Evolutionary conservation across 75 land plant species (phyloP), one percentile per base, ranked within the genome.

Genomic region (Picea sitchensis): DNA sequence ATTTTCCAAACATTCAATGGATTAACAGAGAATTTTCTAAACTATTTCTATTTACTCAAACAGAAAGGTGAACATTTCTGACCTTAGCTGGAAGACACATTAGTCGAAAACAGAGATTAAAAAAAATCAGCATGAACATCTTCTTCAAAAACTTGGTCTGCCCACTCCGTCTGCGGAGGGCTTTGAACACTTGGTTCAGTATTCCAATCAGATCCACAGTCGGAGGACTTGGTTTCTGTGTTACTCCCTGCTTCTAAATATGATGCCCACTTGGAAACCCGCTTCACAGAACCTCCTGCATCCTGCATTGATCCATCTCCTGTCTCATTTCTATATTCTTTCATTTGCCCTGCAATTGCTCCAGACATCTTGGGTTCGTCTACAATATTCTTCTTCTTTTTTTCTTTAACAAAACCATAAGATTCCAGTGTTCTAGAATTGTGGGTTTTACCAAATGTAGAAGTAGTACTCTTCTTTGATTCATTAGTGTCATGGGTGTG

Each of bases 251-350:
- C 78, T 13, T 81, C 73, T 71, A 82, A 21, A 65, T 63, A 82
- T 15, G 73, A 76, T 57, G 74, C 58, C 86, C 86, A 78, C 73
- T 80, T 78, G 4, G 82, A 80, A 15, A 65, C 75, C n/a, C 59
- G 38, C 51, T 63, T 67, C 58, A 12, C 44, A 17, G 3, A 12
- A 41, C 47, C 83, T 57, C 23, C 73, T n/a, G 31, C 23, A 47
- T 59, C 26, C n/a, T 30, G 63, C 4, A 18, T 58, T 59, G 57
- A 44, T 54, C 71, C 61, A 30, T 12, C 20, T 47, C 59, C 71
- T 75, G 31, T 12, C 20, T 47, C 54, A 21, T 18, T 14, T 47
- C 3, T 30, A 5, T 21, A 30, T n/a, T 51, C 59, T 59, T 4
- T 78, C 69, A 58, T 81, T 80, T 51, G 72, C 83, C 8, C 82